Evolutionary conservation across 495 filamentous ascomycete species (phyloP).

Genomic region (Trichoderma reesei): DNA sequence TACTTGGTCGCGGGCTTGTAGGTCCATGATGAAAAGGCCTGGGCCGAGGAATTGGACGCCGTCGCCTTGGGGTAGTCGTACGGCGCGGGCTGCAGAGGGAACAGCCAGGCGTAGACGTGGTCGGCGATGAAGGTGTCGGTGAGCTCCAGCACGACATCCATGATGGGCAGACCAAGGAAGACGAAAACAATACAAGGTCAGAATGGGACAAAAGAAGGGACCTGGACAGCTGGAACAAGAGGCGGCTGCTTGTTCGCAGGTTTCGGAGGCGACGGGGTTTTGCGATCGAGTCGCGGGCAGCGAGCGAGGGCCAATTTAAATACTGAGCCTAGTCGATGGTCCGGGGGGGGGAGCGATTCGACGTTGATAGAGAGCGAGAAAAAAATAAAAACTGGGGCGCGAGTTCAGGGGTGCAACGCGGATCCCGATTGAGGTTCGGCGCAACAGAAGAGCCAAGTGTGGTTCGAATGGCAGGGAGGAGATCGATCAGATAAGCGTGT

Average conservation of each 20-base stretch:
- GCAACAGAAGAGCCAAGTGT: background rate
- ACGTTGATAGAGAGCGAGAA: background rate
- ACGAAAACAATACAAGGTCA: background rate
- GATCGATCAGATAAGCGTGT: background rate
- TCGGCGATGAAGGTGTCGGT: constrained; percentile 80
- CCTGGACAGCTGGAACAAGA: background rate
- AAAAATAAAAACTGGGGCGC: constrained; percentile 3
- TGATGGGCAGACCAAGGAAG: constrained; percentile 28
- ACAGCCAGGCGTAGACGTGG: constrained; percentile 59
- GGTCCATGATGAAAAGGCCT: constrained; percentile 36
- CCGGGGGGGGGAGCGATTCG: too few species aligned
- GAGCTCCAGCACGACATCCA: constrained; percentile 88
- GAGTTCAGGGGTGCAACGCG: background rate
- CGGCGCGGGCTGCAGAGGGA: constrained; percentile 51
- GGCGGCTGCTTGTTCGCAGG: background rate
- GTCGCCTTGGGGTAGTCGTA: constrained; percentile 29
- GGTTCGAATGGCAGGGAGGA: background rate
- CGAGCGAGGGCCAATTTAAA: constrained; percentile 4
- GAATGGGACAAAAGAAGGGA: background rate
- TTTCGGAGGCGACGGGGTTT: background rate
- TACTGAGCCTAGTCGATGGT: background rate
- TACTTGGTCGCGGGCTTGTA: constrained; percentile 67
- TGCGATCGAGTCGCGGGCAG: background rate
- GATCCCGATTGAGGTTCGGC: constrained; percentile 5
- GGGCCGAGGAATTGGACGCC: constrained; percentile 30